These are phyloP conservation scores for Phialophora expanda DNA, from an alignment of 2,329 filamentous ascomycete genomes.

Conservation along the genomic window DNA sequence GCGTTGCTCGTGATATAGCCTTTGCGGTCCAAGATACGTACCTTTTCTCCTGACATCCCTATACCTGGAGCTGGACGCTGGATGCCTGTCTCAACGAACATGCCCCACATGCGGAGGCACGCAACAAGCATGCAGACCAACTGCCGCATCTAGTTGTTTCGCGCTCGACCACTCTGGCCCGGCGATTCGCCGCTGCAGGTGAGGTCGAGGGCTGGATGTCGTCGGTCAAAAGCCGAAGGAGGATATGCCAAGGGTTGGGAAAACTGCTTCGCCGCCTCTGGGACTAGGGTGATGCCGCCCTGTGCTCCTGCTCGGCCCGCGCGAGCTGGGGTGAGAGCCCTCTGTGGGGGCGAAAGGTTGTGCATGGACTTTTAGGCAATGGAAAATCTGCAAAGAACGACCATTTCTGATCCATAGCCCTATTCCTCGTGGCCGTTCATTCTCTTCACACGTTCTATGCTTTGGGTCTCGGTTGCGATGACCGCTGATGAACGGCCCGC, in stretches of 20 bases:
- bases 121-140: neutral
- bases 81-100: neutral
- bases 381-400: too few species aligned
- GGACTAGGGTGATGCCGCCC: too few species aligned
- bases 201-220: neutral
- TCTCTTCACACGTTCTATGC: too few species aligned
- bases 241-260: neutral
- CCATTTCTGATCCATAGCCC: too few species aligned
- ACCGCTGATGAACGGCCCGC: too few species aligned
- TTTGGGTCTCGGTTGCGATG: too few species aligned
- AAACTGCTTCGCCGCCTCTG: too few species aligned
- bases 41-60: neutral
- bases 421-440: too few species aligned
- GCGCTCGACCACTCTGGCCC: conserved; percentile 5
- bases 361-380: too few species aligned
- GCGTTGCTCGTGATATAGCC: neutral
- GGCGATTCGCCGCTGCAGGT: conserved; percentile 17
- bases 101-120: conserved; percentile 18
- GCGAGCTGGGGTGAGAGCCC: too few species aligned
- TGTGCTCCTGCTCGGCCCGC: too few species aligned
- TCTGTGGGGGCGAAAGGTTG: too few species aligned
- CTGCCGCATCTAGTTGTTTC: conserved; percentile 16
- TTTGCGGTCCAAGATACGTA: neutral
- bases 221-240: neutral
- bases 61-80: neutral